A percentile compares a stretch with the other conserved stretches of the same genome.
These are phyloP conservation scores for Alternaria dauci DNA, from an alignment of 2,329 filamentous ascomycete genomes.

Conservation along the genomic window DNA sequence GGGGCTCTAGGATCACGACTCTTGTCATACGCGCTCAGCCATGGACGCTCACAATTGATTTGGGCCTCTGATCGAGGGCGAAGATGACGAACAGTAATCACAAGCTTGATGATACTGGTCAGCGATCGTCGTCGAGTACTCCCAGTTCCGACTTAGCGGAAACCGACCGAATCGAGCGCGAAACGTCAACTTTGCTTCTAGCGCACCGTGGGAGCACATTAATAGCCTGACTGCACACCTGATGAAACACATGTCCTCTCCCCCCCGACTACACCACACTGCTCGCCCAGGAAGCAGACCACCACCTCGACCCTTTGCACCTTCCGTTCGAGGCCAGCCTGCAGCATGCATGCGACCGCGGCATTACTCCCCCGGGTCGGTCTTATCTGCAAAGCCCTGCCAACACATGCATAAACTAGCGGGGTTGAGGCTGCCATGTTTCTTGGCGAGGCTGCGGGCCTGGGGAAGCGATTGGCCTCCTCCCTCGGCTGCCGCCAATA, in stretches of 20 bases:
- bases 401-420: conserved; percentile 22
- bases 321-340: conserved; percentile 2
- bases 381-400: conserved; percentile 9
- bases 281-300: neutral
- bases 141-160: conserved; percentile 13
- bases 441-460: conserved; percentile 10
- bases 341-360: conserved; percentile 8
- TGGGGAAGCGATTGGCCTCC: neutral
- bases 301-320: neutral
- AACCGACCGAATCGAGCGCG: conserved; percentile 7
- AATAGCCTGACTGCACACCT: conserved; percentile 2
- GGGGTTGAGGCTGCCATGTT: conserved; percentile 10
- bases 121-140: conserved; percentile 9
- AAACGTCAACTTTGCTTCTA: conserved; percentile 14
- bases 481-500: neutral
- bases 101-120: neutral
- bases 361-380: conserved; percentile 4
- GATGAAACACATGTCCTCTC: conserved; percentile 10
- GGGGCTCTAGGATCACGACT: neutral
- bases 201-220: neutral
- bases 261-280: neutral
- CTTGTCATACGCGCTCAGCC: neutral
- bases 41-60: neutral
- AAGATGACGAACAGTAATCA: conserved; percentile 1
- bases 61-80: neutral